Conservation (phyloP, 345 rosid genomes). For the Rhodamnia argentea region DNA sequence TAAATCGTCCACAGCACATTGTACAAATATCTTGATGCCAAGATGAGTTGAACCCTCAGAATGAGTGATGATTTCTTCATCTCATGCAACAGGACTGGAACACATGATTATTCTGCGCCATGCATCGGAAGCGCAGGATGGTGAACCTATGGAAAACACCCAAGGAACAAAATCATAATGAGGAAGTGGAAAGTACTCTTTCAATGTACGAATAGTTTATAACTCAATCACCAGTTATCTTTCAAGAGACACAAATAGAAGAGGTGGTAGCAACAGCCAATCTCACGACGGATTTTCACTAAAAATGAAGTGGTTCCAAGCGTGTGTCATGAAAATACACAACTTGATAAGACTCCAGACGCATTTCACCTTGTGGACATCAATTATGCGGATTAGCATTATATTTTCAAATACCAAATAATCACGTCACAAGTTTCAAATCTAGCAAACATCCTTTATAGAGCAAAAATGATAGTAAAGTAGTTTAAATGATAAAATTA, state of each 20-base stretch:
- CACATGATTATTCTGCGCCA: conserved; percentile 32
- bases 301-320: background rate
- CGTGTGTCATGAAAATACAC: background rate
- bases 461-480: background rate
- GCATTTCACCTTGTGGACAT: background rate
- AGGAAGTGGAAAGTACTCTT: background rate
- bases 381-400: background rate
- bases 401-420: background rate
- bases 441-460: background rate
- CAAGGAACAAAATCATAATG: background rate
- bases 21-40: background rate
- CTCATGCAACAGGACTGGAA: background rate
- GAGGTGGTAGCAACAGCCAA: background rate
- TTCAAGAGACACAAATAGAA: background rate
- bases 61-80: background rate
- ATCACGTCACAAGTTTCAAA: background rate
- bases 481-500: background rate
- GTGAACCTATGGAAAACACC: conserved; percentile 33
- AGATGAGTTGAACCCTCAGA: background rate
- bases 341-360: background rate
- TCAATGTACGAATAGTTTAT: background rate
- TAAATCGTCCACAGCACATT: background rate
- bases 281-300: background rate
- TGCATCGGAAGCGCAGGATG: conserved; percentile 65
- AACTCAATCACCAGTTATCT: background rate